Percentiles rank a stretch among this genome's conserved stretches.
Conservation (phyloP, 1,139 yeast species). For the Blastobotrys proliferans region DNA sequence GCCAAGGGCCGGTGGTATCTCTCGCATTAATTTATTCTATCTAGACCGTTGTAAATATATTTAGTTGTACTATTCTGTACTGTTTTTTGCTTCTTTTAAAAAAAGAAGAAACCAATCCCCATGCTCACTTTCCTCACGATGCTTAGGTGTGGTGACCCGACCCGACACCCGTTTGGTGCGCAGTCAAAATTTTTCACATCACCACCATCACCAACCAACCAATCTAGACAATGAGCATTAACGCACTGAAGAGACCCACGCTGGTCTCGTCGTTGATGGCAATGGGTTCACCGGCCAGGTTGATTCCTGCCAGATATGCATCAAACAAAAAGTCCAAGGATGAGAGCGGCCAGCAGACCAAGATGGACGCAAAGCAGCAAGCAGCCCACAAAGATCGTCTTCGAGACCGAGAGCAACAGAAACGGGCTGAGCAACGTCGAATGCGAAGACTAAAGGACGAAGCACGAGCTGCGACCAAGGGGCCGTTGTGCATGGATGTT, state of each 20-base stretch:
- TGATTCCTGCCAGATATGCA: conserved; percentile 10
- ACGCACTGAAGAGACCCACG: neutral
- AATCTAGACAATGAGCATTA: neutral
- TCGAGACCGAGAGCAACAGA: conserved; percentile 26
- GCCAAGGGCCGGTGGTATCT: conserved; percentile 94
- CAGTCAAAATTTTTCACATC: conserved; percentile 2
- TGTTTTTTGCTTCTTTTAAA: too few species aligned
- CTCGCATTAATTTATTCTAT: conserved; percentile 58
- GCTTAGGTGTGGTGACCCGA: too few species aligned
- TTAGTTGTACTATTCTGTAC: too few species aligned
- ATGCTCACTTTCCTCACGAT: too few species aligned
- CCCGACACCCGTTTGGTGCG: too few species aligned
- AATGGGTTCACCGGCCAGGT: conserved; percentile 3
- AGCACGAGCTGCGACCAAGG: conserved; percentile 22
- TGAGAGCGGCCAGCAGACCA: conserved; percentile 15
- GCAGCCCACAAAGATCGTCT: conserved; percentile 32
- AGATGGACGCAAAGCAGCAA: conserved; percentile 32
- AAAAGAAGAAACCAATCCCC: too few species aligned
- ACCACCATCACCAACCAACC: neutral
- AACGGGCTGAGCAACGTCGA: conserved; percentile 23
- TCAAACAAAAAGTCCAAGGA: conserved; percentile 10
- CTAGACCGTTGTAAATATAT: too few species aligned
- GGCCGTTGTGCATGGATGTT: conserved; percentile 66
- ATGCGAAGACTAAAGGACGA: conserved; percentile 21
- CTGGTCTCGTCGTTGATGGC: too few species aligned